Percentiles rank a stretch among this genome's conserved stretches.
These are phyloP conservation scores for Psilocybe mexicana DNA, from an alignment of 1,284 basidiomycete species.

Conservation along the genomic window DNA sequence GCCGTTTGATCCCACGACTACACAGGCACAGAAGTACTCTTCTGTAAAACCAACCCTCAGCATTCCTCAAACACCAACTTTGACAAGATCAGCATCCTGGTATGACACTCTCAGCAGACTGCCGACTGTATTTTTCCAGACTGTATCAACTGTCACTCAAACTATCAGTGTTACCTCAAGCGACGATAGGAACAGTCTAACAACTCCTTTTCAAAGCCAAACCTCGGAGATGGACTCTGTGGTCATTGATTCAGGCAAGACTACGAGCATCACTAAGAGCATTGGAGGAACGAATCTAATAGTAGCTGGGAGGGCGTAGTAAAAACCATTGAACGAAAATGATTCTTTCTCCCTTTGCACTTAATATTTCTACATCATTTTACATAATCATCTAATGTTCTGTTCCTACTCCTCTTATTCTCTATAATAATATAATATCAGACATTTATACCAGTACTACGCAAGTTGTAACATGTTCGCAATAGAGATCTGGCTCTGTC, in stretches of 20 bases:
- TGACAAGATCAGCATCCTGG: constrained; percentile 12
- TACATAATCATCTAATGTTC: not conserved
- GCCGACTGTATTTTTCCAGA: not conserved
- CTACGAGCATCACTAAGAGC: not conserved
- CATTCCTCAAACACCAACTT: not conserved
- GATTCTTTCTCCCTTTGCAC: not conserved
- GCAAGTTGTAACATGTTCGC: not conserved
- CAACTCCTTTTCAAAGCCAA: not conserved
- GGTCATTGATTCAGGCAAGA: not conserved
- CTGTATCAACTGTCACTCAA: not conserved
- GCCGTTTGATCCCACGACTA: constrained; percentile 33
- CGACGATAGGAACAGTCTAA: not conserved
- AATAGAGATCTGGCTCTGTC: not conserved
- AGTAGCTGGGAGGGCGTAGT: not conserved
- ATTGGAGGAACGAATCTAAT: not conserved
- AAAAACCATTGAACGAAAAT: no score
- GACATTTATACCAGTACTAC: not conserved
- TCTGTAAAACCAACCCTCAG: constrained; percentile 12
- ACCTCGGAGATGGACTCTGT: not conserved
- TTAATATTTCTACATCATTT: not conserved
- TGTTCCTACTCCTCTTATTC: not conserved
- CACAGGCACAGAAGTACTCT: constrained; percentile 22
- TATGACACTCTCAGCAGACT: constrained; percentile 8
- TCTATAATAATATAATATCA: not conserved
- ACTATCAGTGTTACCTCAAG: not conserved